Percentiles rank a stretch among this genome's conserved stretches.
These are phyloP conservation scores for Leucocoprinus sp. DNA, from an alignment of 768 basidiomycete species.

Conservation along the genomic window DNA sequence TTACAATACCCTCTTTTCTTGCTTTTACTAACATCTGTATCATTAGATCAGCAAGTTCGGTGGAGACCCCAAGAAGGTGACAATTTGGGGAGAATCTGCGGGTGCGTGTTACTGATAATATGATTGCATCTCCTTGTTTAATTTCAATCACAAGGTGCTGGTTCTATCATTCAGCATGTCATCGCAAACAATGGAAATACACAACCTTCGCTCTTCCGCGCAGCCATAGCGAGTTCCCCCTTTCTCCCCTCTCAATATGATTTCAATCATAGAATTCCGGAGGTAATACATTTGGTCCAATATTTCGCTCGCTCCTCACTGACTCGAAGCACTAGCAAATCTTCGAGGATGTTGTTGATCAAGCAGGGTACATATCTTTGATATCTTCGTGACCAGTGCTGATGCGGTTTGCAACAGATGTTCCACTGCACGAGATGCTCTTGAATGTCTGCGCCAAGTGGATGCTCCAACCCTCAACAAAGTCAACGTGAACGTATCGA, in stretches of 20 bases:
- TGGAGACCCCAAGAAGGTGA: slow-evolving; percentile 30
- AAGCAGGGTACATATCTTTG: slow-evolving; percentile 25
- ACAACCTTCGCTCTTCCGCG: slow-evolving; percentile 32
- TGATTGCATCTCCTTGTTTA: background rate
- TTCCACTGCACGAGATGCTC: slow-evolving; percentile 20
- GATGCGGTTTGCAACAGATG: slow-evolving; percentile 22
- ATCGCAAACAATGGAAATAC: slow-evolving; percentile 39
- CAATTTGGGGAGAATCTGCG: slow-evolving; percentile 37
- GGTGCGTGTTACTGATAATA: background rate
- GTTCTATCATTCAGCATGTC: slow-evolving; percentile 41
- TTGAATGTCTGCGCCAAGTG: slow-evolving; percentile 32
- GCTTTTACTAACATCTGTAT: background rate
- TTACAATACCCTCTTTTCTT: background rate
- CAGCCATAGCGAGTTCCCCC: slow-evolving; percentile 35
- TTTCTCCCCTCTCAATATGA: slow-evolving; percentile 37
- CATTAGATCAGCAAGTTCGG: slow-evolving; percentile 29
- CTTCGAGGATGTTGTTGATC: slow-evolving; percentile 19
- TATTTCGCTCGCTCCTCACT: background rate
- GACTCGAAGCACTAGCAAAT: background rate
- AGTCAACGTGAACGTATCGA: too few relatives aligned
- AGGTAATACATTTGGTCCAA: slow-evolving; percentile 16
- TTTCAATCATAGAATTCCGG: slow-evolving; percentile 32
- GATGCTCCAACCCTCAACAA: too few relatives aligned
- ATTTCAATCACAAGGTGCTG: slow-evolving; percentile 25
- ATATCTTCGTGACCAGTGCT: background rate